phyloP scores from a whole-genome alignment of 2,329 filamentous ascomycete species.

The Penicillium corylophilum region DNA sequence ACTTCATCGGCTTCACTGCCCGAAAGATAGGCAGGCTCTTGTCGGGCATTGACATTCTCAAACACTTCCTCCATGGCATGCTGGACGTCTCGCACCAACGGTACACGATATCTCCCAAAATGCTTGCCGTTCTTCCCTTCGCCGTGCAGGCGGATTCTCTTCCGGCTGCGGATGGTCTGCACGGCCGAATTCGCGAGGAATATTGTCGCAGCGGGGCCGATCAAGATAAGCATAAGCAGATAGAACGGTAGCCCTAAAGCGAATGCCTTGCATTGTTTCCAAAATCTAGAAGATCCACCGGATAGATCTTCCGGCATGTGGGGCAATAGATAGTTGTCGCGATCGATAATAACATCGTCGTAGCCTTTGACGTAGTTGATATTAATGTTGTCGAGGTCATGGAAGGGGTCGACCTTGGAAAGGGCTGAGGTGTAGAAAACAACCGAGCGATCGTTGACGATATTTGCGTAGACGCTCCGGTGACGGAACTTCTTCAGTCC shows the following conservation, averaged over 20 bases:
- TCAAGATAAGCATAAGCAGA: conserved; percentile 64
- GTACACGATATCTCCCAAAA: conserved; percentile 70
- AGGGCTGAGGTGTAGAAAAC: conserved; percentile 82
- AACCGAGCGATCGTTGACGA: conserved; percentile 79
- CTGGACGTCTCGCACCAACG: conserved; percentile 72
- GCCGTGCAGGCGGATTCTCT: conserved; percentile 75
- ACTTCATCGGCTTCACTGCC: conserved; percentile 14
- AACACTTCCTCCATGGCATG: conserved; percentile 75
- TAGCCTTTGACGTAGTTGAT: conserved; percentile 74
- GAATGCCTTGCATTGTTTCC: conserved; percentile 35
- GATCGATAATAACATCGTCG: conserved; percentile 71
- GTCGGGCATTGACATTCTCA: conserved; percentile 67
- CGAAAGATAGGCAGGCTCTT: conserved; percentile 69
- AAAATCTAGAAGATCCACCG: conserved; percentile 34
- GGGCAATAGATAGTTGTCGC: conserved; percentile 32
- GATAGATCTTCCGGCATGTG: conserved; percentile 20
- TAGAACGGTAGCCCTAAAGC: conserved; percentile 62
- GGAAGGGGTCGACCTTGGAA: conserved; percentile 73
- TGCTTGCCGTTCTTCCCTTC: conserved; percentile 66
- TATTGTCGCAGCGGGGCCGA: conserved; percentile 69
- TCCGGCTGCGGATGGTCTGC: conserved; percentile 72
- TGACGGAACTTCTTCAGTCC: conserved; percentile 74
- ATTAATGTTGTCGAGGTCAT: conserved; percentile 64
- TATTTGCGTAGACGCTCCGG: conserved; percentile 78
- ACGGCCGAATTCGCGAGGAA: conserved; percentile 75